Conservation (phyloP, 768 basidiomycete genomes). For the Mycena leptocephala region DNA sequence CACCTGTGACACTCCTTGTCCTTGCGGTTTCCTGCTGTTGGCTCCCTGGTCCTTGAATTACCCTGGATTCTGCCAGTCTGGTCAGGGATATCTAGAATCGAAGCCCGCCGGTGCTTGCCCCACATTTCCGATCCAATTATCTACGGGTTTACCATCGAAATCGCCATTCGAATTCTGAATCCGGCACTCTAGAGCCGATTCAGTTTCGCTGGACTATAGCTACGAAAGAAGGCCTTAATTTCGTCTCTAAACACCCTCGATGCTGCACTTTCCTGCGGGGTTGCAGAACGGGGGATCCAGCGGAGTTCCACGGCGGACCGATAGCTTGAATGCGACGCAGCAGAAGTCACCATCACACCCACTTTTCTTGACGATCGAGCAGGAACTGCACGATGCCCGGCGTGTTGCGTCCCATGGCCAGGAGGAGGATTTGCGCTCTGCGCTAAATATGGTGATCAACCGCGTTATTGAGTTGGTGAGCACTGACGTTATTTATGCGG, state of each 20-base stretch:
- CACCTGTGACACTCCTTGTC: not conserved
- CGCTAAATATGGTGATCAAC: slow-evolving; percentile 78
- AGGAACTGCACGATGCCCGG: slow-evolving; percentile 81
- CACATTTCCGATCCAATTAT: not conserved
- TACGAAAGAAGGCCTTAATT: not conserved
- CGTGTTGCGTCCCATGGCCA: slow-evolving; percentile 82
- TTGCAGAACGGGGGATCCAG: slow-evolving; percentile 10
- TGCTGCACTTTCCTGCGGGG: slow-evolving; percentile 28
- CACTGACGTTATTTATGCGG: slow-evolving; percentile 23
- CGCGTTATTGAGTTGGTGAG: slow-evolving; percentile 80
- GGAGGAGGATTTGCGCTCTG: slow-evolving; percentile 83
- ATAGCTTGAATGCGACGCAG: slow-evolving; percentile 65
- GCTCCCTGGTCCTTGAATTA: not conserved
- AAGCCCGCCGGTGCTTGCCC: not conserved
- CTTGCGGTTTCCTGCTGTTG: not conserved
- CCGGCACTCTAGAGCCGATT: not conserved
- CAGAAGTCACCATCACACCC: slow-evolving; percentile 56
- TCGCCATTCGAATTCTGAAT: not conserved
- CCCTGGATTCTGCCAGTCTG: not conserved
- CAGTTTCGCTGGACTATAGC: not conserved
- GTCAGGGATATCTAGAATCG: not conserved
- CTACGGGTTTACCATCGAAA: not conserved
- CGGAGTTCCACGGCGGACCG: slow-evolving; percentile 42
- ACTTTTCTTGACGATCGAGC: slow-evolving; percentile 74
- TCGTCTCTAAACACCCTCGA: not conserved